Evolutionary conservation across 176 grass and related monocot species (phyloP), one percentile per base, ranked within the genome.

Genomic region (Elymus sibiricus): DNA sequence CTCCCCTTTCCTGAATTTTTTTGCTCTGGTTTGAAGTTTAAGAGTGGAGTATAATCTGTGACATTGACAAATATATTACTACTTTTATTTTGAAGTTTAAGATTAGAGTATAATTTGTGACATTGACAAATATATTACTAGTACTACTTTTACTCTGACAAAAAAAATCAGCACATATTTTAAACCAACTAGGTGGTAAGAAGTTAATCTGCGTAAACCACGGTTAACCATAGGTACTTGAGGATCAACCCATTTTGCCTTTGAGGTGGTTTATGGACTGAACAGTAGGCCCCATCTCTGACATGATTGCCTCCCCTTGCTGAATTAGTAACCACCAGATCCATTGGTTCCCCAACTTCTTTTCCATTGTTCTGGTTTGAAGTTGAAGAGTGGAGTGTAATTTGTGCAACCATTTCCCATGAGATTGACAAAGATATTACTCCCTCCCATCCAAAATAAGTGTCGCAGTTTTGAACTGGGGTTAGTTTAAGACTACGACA

Each of bases 311-410:
- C 76, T 87, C 46, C 67, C 78, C 67, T 75, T 64, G 64, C 39
- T 77, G 79, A 66, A 62, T 63, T 49, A 59, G 70, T 67, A 37
- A 59, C 44, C 44, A 87, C 31, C 66, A 87, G 89, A 47, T 47
- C 44, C 44, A 15, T 47, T 47, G 44, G 13, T 15, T 47, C 16
- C 16, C 5, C 16, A 17, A 6, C 16, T 19, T 19, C 2, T 53
- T 53, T 7, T 19, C 49, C 49, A 53, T 19, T 53, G 12, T 38
- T 77, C 31, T 37, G 7, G 42, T 84, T 63, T 86, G 1, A 86
- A 90, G 14, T 11, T 59, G 56, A 83, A 46, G 26, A 74, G 58
- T 91, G 60, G 4, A 40, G 1, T 4, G 1, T 7, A 86, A 15
- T 40, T 64, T 53, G 6, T 47, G 49, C 49, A 53, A 19, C 16